A percentile compares a stretch with the other conserved stretches of the same genome.
Evolutionary conservation across 306 rosid species (phyloP).

Genomic region (Betula pendula): DNA sequence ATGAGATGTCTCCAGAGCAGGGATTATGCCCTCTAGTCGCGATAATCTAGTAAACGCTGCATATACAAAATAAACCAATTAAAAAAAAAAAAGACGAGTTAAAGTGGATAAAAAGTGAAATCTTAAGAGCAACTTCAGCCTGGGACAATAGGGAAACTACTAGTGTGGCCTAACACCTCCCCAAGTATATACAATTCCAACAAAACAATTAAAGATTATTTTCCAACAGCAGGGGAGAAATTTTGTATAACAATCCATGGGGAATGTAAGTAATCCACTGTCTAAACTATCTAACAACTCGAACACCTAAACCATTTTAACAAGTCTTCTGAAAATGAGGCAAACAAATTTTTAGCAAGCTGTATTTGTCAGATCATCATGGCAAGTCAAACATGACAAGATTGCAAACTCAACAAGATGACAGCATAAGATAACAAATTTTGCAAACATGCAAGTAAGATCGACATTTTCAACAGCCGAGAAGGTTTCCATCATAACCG

Average conservation of each 20-base stretch:
- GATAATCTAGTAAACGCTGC: constrained; percentile 88
- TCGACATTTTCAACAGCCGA: neutral
- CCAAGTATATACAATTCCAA: neutral
- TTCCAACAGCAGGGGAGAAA: neutral
- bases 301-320: too few species aligned
- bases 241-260: too few species aligned
- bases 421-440: neutral
- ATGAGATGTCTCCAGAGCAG: constrained; percentile 96
- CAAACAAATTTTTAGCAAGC: neutral
- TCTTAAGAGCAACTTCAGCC: constrained; percentile 15
- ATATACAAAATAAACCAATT: neutral
- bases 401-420: neutral
- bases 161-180: neutral
- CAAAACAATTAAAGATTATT: neutral
- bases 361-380: neutral
- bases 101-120: neutral
- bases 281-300: neutral
- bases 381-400: neutral
- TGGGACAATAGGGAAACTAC: neutral
- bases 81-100: neutral
- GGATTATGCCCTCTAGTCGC: constrained; percentile 90
- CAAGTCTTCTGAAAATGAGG: neutral
- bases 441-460: neutral
- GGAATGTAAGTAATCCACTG: neutral
- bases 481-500: neutral